Evolutionary conservation across 106 monocot genomes (phyloP), one percentile per base, ranked within the genome.

Genomic region (Hemerocallis citrina): DNA sequence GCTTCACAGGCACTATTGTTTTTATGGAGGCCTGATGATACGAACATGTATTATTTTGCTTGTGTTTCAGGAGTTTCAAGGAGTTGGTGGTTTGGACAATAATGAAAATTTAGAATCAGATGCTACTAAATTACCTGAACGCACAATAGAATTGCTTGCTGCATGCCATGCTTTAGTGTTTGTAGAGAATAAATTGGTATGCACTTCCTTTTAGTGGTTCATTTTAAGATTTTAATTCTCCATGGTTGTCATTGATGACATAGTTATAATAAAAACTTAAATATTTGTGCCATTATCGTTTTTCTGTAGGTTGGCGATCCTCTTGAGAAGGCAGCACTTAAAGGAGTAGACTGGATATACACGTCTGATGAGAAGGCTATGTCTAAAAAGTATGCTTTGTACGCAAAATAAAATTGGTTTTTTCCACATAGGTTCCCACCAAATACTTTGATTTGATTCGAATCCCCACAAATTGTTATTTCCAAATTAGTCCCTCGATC

Each of bases 311-410:
- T 96, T 73, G 96, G 96, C 54, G 96, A 96, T 77, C 96, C 96
- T 76, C 90, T 96, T 74, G 96, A 96, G 65, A 96, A 87, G 66
- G 96, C 96, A 63, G 96, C 96, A 56, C 76, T 96, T 20, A 83
- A 91, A 79, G 96, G 96, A 55, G 87, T 96, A 73, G 91, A 96
- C 55, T 96, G 96, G 96, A 77, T 48, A 55, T 96, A 96, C 65
- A 96, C 96, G 40, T 72, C 96, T 21, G 96, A 96, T 84, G 96
- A 96, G 77, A 96, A 96, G 72, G 96, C 96, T 35, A 70, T 89
- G 73, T 81, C 96, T 25, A 96, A 87, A 84, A 96, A 59, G 90
- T 91, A 69, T 61, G 58, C 31, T 40, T 11, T 39, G 20, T 39
- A 54, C n/a, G 6, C 54, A 27, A 1, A 52, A 29, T 10, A n/a